Evolutionary conservation across 257 asterid genomes (phyloP).

Genomic region (Fraxinus excelsior): DNA sequence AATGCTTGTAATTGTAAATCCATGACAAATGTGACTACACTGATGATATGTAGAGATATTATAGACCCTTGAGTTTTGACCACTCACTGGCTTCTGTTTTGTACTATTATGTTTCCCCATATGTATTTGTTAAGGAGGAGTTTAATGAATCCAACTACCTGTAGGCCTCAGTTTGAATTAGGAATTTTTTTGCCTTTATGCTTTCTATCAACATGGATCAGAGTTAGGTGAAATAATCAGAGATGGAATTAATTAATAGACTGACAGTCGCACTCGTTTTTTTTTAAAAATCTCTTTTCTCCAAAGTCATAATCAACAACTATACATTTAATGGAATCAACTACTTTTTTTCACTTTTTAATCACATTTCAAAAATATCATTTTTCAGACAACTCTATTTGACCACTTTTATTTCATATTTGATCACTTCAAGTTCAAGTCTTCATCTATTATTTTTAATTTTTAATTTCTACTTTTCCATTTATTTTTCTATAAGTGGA

Average conservation of each 20-base stretch:
- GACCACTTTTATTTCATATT: too few relatives aligned
- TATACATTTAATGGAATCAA: too few relatives aligned
- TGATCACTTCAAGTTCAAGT: too few relatives aligned
- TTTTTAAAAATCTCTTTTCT: too few relatives aligned
- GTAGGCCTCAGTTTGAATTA: background rate
- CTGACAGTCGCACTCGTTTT: background rate
- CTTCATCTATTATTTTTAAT: too few relatives aligned
- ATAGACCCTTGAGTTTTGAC: conserved; percentile 33
- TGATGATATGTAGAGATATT: conserved; percentile 27
- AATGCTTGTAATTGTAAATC: conserved; percentile 26
- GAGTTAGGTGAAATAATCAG: conserved; percentile 2
- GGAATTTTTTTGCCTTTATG: conserved; percentile 3
- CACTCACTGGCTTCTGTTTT: background rate
- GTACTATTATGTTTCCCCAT: background rate
- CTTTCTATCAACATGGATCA: conserved; percentile 1
- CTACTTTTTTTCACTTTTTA: too few relatives aligned
- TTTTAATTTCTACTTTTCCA: too few relatives aligned
- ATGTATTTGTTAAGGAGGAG: background rate
- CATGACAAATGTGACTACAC: conserved; percentile 17
- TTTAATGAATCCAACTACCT: conserved; percentile 15
- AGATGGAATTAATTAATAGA: conserved; percentile 1
- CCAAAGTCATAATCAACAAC: too few relatives aligned
- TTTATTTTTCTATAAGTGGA: too few relatives aligned
- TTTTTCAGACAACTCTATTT: too few relatives aligned
- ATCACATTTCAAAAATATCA: too few relatives aligned